Percentiles rank a stretch among this genome's conserved stretches.
Evolutionary conservation across 2,329 filamentous ascomycete genomes (phyloP).

Genomic region (Tolypocladium album): DNA sequence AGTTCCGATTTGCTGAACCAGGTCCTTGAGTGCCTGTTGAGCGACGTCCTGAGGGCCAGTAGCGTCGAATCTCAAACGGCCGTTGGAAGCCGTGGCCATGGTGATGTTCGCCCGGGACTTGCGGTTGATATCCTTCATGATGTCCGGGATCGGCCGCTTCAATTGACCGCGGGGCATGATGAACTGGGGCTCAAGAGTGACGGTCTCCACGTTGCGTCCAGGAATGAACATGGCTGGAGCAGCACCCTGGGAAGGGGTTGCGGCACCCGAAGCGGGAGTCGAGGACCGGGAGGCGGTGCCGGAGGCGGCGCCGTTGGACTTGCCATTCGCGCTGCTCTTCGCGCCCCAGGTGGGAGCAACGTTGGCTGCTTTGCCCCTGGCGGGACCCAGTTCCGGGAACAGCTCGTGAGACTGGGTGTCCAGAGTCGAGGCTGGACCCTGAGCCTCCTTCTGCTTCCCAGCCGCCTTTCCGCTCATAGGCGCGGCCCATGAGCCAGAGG

Average conservation of each 20-base stretch:
- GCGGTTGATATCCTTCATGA: slow-evolving; percentile 85
- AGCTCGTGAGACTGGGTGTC: slow-evolving; percentile 83
- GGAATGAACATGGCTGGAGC: slow-evolving; percentile 58
- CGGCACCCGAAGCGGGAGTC: slow-evolving; percentile 50
- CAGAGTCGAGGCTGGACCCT: slow-evolving; percentile 35
- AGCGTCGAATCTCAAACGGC: slow-evolving; percentile 71
- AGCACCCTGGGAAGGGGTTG: slow-evolving; percentile 24
- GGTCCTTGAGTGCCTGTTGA: slow-evolving; percentile 78
- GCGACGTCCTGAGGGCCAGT: slow-evolving; percentile 75
- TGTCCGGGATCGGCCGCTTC: slow-evolving; percentile 75
- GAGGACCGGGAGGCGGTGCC: slow-evolving; percentile 49
- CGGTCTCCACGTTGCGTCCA: slow-evolving; percentile 68
- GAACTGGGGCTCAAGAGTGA: slow-evolving; percentile 64
- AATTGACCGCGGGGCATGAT: slow-evolving; percentile 67
- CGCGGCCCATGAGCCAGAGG: slow-evolving; percentile 34
- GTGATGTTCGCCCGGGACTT: slow-evolving; percentile 80
- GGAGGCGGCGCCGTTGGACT: slow-evolving; percentile 43
- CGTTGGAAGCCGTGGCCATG: slow-evolving; percentile 61
- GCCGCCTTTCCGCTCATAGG: slow-evolving; percentile 51
- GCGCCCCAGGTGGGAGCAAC: slow-evolving; percentile 68
- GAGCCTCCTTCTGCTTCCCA: slow-evolving; percentile 55
- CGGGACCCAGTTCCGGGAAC: slow-evolving; percentile 79
- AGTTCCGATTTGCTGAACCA: slow-evolving; percentile 76
- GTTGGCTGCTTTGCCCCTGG: slow-evolving; percentile 56
- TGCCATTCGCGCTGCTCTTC: slow-evolving; percentile 45